Evolutionary conservation across 1,139 yeast genomes (phyloP).

Genomic region (Geotrichum europaeum): DNA sequence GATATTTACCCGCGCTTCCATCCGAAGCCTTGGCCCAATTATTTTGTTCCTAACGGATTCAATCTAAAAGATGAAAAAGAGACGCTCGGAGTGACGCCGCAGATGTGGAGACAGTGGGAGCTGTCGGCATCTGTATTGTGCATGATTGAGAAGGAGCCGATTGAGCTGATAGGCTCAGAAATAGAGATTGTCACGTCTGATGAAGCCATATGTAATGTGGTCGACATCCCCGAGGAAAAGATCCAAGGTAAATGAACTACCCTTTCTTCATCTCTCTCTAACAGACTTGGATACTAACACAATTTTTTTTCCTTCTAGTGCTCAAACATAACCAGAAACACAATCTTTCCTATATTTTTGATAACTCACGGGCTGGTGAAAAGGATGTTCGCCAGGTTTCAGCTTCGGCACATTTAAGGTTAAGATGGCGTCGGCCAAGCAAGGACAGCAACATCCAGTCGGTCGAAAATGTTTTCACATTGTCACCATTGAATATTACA

Average conservation of each 20-base stretch:
- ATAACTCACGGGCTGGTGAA: conserved; percentile 24
- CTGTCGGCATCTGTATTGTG: conserved; percentile 14
- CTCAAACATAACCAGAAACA: conserved; percentile 29
- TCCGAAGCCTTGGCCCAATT: conserved; percentile 34
- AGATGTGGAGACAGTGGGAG: conserved; percentile 17
- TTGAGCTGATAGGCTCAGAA: conserved; percentile 24
- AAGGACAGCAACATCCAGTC: conserved; percentile 15
- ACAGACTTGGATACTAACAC: neutral
- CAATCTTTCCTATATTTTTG: conserved; percentile 25
- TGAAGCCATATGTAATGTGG: conserved; percentile 21
- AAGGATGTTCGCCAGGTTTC: conserved; percentile 30
- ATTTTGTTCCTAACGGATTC: conserved; percentile 28
- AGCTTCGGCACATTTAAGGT: conserved; percentile 30
- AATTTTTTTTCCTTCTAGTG: neutral
- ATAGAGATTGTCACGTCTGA: conserved; percentile 19
- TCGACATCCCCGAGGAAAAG: conserved; percentile 15
- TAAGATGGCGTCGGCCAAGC: conserved; percentile 30
- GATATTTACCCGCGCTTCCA: conserved; percentile 32
- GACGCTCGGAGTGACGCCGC: conserved; percentile 15
- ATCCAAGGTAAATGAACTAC: neutral
- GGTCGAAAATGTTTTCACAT: conserved; percentile 24
- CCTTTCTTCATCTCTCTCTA: neutral
- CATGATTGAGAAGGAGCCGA: conserved; percentile 20
- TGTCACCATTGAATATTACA: conserved; percentile 36
- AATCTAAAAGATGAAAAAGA: conserved; percentile 13